Evolutionary conservation across 306 rosid species (phyloP).

Genomic region (Fagus crenata): DNA sequence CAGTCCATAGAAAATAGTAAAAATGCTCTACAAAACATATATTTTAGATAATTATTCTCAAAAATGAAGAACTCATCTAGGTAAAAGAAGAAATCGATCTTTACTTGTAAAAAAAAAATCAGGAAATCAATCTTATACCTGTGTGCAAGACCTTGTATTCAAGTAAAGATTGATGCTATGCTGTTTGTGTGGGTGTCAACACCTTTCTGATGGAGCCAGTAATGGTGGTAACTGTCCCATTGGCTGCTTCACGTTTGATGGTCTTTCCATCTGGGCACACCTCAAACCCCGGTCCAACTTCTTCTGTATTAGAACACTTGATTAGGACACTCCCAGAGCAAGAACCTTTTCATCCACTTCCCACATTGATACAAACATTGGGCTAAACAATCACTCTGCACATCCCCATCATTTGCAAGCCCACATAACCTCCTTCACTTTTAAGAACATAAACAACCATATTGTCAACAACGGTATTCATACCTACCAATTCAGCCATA

Average conservation of each 20-base stretch:
- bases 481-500: slow-evolving; percentile 56
- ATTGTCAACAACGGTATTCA: slow-evolving; percentile 94
- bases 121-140: slow-evolving; percentile 44
- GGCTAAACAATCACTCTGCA: slow-evolving; percentile 93
- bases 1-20: too few species aligned
- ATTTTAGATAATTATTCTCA: neutral
- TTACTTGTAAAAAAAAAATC: too few species aligned
- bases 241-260: slow-evolving; percentile 98
- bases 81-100: neutral
- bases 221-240: slow-evolving; percentile 95
- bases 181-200: slow-evolving; percentile 98
- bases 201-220: slow-evolving; percentile 92
- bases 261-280: slow-evolving; percentile 99
- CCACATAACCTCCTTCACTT: slow-evolving; percentile 99
- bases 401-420: slow-evolving; percentile 99
- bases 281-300: slow-evolving; percentile 40
- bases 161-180: slow-evolving; percentile 98
- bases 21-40: too few species aligned
- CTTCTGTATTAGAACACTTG: neutral
- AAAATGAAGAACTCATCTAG: neutral
- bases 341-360: neutral
- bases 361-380: slow-evolving; percentile 58
- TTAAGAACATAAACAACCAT: slow-evolving; percentile 97
- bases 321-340: neutral
- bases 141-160: slow-evolving; percentile 93